Evolutionary conservation across 495 filamentous ascomycete genomes (phyloP), one percentile per base, ranked within the genome.

Genomic region (Penicillium flavigenum): DNA sequence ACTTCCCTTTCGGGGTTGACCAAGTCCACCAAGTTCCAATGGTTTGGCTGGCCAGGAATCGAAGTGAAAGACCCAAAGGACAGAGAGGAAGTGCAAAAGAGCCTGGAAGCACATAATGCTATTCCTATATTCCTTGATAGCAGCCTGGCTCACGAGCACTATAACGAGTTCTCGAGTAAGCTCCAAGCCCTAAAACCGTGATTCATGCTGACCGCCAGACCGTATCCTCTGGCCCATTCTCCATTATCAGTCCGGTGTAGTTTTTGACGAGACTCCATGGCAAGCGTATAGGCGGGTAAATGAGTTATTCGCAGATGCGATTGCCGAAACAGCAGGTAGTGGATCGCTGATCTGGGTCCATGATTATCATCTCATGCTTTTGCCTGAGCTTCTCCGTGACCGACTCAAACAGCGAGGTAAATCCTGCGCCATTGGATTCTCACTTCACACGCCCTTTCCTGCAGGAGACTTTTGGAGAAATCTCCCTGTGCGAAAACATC

Each of bases 141-240:
- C 26, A 69, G 79, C 44, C 67, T 85, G 26, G 82, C 83, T 4
- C 75, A 84, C 43, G 68, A 74, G 19, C 83, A 86, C 60, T 86
- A 86, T 62, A 86, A 86, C 63, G 78, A 79, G 14, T 85, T 86
- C 61, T 85, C 83, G 1, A 84, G 76, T 79, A 64, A 36, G 70
- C 58, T 10, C 29, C 42, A 3, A 44, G 12, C 26, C 44, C 12
- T 43, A 5, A 32, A 31, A 14, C 6, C 26, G 4, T 14, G 11
- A 39, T 19, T 3, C 7, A 34, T 36, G 42, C 38, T 64, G 31
- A 56, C 32, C 32, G n/a, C 27, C 22, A 17, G 92, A 98, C 70
- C 90, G 88, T 2, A 96, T 96, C 61, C 83, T 96, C 31, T 98
- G 93, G 93, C 93, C 93, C 4, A 84, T 96, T 12, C 91, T 98